A percentile compares a stretch with the other conserved stretches of the same genome.
Conservation (phyloP, 345 rosid genomes). For the Eucalyptus erythrocorys region DNA sequence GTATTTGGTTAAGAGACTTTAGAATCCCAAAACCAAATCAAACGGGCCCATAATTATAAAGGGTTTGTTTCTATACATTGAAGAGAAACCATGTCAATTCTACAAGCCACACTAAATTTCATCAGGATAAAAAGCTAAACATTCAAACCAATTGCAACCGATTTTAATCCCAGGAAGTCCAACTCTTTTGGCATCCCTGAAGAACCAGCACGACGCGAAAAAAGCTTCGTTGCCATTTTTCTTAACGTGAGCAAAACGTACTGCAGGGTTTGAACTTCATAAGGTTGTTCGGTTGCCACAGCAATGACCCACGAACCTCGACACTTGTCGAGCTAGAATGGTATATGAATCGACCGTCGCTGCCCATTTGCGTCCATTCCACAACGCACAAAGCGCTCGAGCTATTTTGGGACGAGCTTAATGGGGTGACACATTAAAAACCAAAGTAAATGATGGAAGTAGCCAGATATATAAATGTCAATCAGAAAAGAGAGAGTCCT, state of each 20-base stretch:
- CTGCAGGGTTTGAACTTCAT: not conserved
- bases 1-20: too few species aligned
- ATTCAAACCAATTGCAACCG: not conserved
- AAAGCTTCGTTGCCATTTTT: not conserved
- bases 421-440: not conserved
- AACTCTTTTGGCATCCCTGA: not conserved
- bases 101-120: not conserved
- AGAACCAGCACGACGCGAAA: not conserved
- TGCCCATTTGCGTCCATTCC: not conserved
- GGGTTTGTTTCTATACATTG: not conserved
- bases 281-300: accelerated
- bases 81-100: not conserved
- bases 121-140: not conserved
- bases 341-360: not conserved
- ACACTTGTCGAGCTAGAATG: accelerated
- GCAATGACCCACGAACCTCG: not conserved
- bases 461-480: not conserved
- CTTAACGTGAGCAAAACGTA: not conserved
- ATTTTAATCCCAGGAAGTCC: not conserved
- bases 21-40: too few species aligned
- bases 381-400: not conserved
- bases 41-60: not conserved
- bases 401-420: not conserved
- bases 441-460: not conserved
- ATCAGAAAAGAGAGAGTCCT: not conserved